Evolutionary conservation across 2,329 filamentous ascomycete species (phyloP), one percentile per base, ranked within the genome.

Genomic region (Ascochyta lentis): DNA sequence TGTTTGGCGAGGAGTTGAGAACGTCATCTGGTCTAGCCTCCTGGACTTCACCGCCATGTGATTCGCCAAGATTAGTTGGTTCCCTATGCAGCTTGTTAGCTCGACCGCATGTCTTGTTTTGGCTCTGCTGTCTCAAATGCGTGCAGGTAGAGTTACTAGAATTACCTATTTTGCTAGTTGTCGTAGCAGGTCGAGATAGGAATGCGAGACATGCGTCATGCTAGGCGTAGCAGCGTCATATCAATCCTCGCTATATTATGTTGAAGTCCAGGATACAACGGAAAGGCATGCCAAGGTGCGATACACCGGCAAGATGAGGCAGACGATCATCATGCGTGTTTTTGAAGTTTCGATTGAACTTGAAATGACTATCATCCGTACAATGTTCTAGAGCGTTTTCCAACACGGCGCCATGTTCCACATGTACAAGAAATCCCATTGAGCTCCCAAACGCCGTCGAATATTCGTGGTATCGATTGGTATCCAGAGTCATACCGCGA

Each of bases 401-500:
- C 49, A 57, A 54, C 46, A 64, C 54, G 64, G 65, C 65, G 62
- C 68, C 65, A 64, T 63, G 49, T 61, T 64, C 52, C 58, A 66
- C 63, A 63, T 66, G 59, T 65, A 60, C 56, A 66, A 49, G 57
- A 58, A 61, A 54, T 56, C 59, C 63, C 59, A 65, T 61, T 51
- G 47, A 69, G 65, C 66, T 64, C 66, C 68, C 54, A 65, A 72
- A 72, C 70, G 68, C 70, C 70, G 63, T 65, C 56, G 57, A 63
- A 66, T 66, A 65, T 67, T 69, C 67, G 63, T 71, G 68, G 68
- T 70, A 71, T 72, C 68, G 61, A 63, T 63, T 62, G 63, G 54
- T 63, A 62, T 56, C 67, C 60, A 56, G 61, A 51, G 45, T 52
- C 50, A 56, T 59, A 59, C 61, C 49, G 49, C 56, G 51, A 63